These are phyloP conservation scores for Coleophoma eucalyptorum DNA, from an alignment of 2,329 filamentous ascomycete genomes.

Conservation along the genomic window DNA sequence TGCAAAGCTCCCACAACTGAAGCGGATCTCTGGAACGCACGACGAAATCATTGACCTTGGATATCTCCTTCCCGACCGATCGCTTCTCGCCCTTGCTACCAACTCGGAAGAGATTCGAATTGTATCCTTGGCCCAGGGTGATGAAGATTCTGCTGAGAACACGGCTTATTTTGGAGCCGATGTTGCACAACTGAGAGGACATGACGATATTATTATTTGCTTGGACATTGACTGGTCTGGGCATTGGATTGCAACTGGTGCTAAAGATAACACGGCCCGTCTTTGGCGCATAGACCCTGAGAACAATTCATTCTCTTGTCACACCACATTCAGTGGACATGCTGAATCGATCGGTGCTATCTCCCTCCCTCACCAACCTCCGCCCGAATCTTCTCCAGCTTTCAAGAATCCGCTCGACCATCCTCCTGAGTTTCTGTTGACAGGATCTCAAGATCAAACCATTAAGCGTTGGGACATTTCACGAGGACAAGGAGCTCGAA, in stretches of 20 bases:
- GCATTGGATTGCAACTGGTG: slow-evolving; percentile 91
- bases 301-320: slow-evolving; percentile 72
- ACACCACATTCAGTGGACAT: slow-evolving; percentile 82
- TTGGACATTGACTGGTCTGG: slow-evolving; percentile 96
- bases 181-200: slow-evolving; percentile 78
- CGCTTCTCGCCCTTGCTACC: slow-evolving; percentile 83
- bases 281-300: slow-evolving; percentile 83
- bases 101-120: slow-evolving; percentile 93
- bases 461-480: slow-evolving; percentile 91
- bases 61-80: slow-evolving; percentile 77
- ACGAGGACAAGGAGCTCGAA: slow-evolving; percentile 47
- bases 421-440: slow-evolving; percentile 80
- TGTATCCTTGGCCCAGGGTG: slow-evolving; percentile 58
- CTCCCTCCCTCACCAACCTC: slow-evolving; percentile 68
- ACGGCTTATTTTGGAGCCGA: slow-evolving; percentile 82
- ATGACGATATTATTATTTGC: slow-evolving; percentile 93
- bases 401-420: slow-evolving; percentile 71
- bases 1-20: slow-evolving; percentile 40
- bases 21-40: slow-evolving; percentile 90
- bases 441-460: slow-evolving; percentile 92
- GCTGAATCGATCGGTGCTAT: slow-evolving; percentile 92
- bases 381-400: slow-evolving; percentile 65
- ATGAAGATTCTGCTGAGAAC: slow-evolving; percentile 20
- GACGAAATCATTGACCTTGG: slow-evolving; percentile 96
- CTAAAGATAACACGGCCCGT: slow-evolving; percentile 93